Conservation (phyloP, 768 basidiomycete genomes). For the Nidularia pulvinata region DNA sequence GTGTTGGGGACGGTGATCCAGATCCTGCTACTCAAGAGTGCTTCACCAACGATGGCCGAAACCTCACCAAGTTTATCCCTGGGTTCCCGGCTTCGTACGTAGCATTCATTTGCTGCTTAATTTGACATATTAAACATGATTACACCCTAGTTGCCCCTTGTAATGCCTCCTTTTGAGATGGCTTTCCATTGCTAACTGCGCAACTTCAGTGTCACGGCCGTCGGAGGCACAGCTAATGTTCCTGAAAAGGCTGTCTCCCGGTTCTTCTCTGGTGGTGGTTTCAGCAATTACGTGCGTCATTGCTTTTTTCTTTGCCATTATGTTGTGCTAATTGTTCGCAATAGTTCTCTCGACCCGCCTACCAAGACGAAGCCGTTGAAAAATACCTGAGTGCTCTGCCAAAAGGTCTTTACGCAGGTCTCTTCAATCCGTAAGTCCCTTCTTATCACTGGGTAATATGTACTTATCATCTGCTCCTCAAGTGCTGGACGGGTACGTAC, state of each 20-base stretch:
- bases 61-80: conserved; percentile 49
- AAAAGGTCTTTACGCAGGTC: conserved; percentile 10
- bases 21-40: conserved; percentile 52
- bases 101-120: too few relatives aligned
- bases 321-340: too few relatives aligned
- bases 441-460: not conserved
- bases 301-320: too few relatives aligned
- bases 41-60: conserved; percentile 58
- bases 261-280: conserved; percentile 72
- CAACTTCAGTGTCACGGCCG: conserved; percentile 57
- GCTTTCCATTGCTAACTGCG: not conserved
- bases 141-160: conserved; percentile 40
- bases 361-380: conserved; percentile 9
- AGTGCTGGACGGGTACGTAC: not conserved
- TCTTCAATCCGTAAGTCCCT: conserved; percentile 10
- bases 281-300: conserved; percentile 58
- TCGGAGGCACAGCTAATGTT: conserved; percentile 53
- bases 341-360: conserved; percentile 10
- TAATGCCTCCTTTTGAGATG: conserved; percentile 14
- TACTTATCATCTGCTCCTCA: not conserved
- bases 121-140: too few relatives aligned
- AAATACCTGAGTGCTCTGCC: conserved; percentile 9
- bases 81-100: conserved; percentile 55
- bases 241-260: conserved; percentile 54
- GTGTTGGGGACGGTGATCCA: conserved; percentile 60